Evolutionary conservation across 2,329 filamentous ascomycete genomes (phyloP), one percentile per base, ranked within the genome.

Genomic region (Fusarium xylarioides): DNA sequence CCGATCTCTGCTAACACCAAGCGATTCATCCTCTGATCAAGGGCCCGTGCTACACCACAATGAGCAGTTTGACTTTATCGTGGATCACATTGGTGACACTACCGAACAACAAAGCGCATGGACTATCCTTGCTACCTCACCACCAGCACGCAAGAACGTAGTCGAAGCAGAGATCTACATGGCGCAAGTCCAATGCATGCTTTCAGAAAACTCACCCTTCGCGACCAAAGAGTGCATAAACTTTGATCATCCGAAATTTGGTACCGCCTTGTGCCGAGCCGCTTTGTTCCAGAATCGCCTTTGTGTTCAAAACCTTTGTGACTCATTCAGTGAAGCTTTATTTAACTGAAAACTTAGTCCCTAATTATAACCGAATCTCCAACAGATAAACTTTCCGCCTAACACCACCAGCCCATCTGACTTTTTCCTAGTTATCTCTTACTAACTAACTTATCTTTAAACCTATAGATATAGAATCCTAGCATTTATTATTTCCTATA

Each of bases 131-230:
- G 56, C 56, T 7, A 2, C 43, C 16, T 59, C 44, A 1, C 43
- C 43, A 32, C 56, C 56, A 52, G 43, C 56, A 3, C 56, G 56
- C 6, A 52, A 52, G 19, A 52, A 59, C 4, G 56, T 52, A 1
- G 56, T 59, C 11, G 56, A 59, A 32, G 26, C 56, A 0, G 56
- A 59, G 3, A 32, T 59, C 16, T 59, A 59, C 26, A 59, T 50
- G 43, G 56, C 34, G 2, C 56, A 59, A 16, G 44, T 59, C 8
- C 34, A 23, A 9, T 52, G 56, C 10, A 30, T 59, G 32, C 44
- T 52, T 1, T 52, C 43, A 23, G 34, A 32, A 2, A 21, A 38
- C 11, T 59, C 56, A 3, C 34, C 56, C 7, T 59, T 52, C 21
- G 44, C 56, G 1, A 12, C 9, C 43, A 52, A 21, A 38, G 26